Conservation (phyloP, 1,139 yeast species). For the Diutina neorugosa region DNA sequence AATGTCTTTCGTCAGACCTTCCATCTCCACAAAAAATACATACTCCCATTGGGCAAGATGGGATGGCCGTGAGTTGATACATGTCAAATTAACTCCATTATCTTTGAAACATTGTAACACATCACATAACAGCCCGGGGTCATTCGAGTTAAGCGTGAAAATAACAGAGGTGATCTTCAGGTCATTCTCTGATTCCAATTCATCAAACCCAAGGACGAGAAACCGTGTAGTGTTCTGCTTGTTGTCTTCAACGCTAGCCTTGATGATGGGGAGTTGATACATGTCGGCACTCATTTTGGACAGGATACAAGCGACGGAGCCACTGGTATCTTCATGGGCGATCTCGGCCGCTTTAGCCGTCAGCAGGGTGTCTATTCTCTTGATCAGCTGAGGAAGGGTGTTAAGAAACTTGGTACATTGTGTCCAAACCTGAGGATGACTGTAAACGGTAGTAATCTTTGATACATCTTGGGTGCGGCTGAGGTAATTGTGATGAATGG, state of each 20-base stretch:
- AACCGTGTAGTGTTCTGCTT: conserved; percentile 77
- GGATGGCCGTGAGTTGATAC: conserved; percentile 68
- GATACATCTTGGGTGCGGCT: conserved; percentile 27
- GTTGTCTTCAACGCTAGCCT: conserved; percentile 54
- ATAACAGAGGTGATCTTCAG: conserved; percentile 39
- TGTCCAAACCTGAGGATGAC: conserved; percentile 99
- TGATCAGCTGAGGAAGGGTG: conserved; percentile 15
- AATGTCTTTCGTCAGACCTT: neutral
- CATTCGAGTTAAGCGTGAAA: conserved; percentile 54
- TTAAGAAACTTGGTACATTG: conserved; percentile 52
- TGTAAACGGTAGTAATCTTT: conserved; percentile 47
- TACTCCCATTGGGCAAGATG: conserved; percentile 65
- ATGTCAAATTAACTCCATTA: conserved; percentile 50
- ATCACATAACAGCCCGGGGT: conserved; percentile 66
- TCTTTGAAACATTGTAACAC: conserved; percentile 49
- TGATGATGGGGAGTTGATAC: conserved; percentile 46
- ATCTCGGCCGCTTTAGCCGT: conserved; percentile 77
- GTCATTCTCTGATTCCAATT: neutral
- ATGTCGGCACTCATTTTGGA: conserved; percentile 52
- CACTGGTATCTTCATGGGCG: conserved; percentile 29
- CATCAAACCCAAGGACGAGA: conserved; percentile 40
- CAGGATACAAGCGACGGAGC: conserved; percentile 34
- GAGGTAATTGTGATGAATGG: conserved; percentile 70
- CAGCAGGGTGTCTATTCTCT: conserved; percentile 56
- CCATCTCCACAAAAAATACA: conserved; percentile 60